Percentiles rank a stretch among this genome's conserved stretches.
These are phyloP conservation scores for Calonectria henricotiae DNA, from an alignment of 2,329 filamentous ascomycete species.

Conservation along the genomic window DNA sequence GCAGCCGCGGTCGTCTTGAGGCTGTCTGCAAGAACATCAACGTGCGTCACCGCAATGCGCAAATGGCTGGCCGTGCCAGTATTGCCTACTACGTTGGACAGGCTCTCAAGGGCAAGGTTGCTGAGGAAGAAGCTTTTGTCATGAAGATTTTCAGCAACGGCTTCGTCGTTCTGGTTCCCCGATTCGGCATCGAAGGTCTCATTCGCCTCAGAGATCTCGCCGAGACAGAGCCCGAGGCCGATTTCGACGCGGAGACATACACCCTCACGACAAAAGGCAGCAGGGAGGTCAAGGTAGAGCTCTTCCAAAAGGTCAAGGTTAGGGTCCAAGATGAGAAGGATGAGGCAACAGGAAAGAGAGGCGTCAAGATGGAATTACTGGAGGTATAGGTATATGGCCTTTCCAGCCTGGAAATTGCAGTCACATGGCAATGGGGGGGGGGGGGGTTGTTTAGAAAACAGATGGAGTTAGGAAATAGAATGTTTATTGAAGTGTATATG, in stretches of 20 bases:
- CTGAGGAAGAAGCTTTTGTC: slow-evolving; percentile 92
- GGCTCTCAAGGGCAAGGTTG: slow-evolving; percentile 84
- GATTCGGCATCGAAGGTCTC: slow-evolving; percentile 95
- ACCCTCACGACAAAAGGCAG: slow-evolving; percentile 76
- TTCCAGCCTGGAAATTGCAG: background rate
- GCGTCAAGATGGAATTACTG: slow-evolving; percentile 83
- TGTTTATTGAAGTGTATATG: slow-evolving; percentile 51
- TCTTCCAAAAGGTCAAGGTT: slow-evolving; percentile 94
- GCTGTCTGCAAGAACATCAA: slow-evolving; percentile 99
- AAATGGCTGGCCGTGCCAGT: slow-evolving; percentile 92
- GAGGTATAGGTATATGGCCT: slow-evolving; percentile 44
- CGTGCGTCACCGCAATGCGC: slow-evolving; percentile 95
- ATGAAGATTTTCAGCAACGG: slow-evolving; percentile 99
- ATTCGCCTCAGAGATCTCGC: slow-evolving; percentile 90
- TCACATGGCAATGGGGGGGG: slow-evolving; percentile 41
- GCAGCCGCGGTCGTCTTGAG: slow-evolving; percentile 88
- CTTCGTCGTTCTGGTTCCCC: slow-evolving; percentile 94
- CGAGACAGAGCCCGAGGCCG: slow-evolving; percentile 82
- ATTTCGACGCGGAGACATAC: slow-evolving; percentile 91
- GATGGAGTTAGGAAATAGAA: slow-evolving; percentile 48
- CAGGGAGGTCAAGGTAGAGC: slow-evolving; percentile 76
- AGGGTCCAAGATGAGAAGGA: slow-evolving; percentile 94
- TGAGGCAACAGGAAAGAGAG: slow-evolving; percentile 95
- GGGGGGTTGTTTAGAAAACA: slow-evolving; percentile 38
- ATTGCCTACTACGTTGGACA: slow-evolving; percentile 99